Conservation (phyloP, 345 rosid genomes). For the Cardamine occulta region DNA sequence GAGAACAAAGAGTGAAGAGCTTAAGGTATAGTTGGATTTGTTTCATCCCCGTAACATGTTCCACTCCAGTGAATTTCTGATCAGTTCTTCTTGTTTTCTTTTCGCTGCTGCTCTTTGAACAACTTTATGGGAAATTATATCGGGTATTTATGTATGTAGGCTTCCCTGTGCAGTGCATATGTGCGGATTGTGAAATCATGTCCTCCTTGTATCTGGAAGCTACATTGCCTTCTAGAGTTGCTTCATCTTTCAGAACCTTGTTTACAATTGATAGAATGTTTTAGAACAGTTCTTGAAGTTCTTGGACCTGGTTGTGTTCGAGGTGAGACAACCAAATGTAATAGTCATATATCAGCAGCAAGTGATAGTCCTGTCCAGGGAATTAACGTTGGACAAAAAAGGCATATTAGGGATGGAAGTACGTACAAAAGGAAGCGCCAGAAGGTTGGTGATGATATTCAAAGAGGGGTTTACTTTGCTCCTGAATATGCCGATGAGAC, state of each 20-base stretch:
- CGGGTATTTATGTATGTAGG: conserved; percentile 51
- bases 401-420: conserved; percentile 54
- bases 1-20: conserved; percentile 82
- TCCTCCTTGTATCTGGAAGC: conserved; percentile 83
- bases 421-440: conserved; percentile 58
- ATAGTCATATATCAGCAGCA: conserved; percentile 38
- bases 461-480: conserved; percentile 44
- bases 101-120: conserved; percentile 10
- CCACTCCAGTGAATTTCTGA: conserved; percentile 24
- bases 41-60: conserved; percentile 29
- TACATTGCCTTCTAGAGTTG: conserved; percentile 61
- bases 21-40: conserved; percentile 59
- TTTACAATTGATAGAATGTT: conserved; percentile 68
- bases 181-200: conserved; percentile 71
- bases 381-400: conserved; percentile 63
- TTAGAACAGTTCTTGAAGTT: conserved; percentile 59
- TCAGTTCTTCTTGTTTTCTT: conserved; percentile 7
- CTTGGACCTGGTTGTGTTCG: conserved; percentile 62
- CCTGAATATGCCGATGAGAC: conserved; percentile 47
- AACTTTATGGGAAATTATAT: conserved; percentile 15
- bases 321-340: conserved; percentile 44
- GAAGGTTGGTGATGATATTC: conserved; percentile 57
- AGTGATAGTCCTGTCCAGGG: conserved; percentile 47
- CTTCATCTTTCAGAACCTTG: conserved; percentile 75
- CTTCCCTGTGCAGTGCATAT: conserved; percentile 75